Conservation (phyloP, 108 stramenopile genomes). For the Pseudonitzschia pungens region DNA sequence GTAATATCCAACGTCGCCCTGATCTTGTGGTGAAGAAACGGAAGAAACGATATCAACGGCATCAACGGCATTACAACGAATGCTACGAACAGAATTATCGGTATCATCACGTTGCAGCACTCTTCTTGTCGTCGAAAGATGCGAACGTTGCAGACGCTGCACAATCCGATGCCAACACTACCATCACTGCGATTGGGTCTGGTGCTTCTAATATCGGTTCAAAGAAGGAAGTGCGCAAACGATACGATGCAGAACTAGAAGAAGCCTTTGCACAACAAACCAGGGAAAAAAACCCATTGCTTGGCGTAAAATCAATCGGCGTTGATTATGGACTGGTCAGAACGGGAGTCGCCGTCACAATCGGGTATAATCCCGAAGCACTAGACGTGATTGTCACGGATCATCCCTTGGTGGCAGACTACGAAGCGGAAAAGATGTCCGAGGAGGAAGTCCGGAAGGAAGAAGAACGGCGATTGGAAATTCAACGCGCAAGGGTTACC, state of each 20-base stretch:
- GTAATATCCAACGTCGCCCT: not conserved
- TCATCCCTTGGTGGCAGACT: not conserved
- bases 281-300: constrained; percentile 18
- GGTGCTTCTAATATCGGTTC: not conserved
- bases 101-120: not conserved
- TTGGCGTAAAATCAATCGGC: constrained; percentile 64
- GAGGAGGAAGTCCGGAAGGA: constrained; percentile 17
- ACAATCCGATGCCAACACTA: not conserved
- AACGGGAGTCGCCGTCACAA: constrained; percentile 74
- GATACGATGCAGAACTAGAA: constrained; percentile 7
- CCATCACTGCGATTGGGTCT: not conserved
- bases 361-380: constrained; percentile 70
- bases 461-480: constrained; percentile 19
- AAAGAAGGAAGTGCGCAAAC: not conserved
- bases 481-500: constrained; percentile 46
- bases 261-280: constrained; percentile 17
- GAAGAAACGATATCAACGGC: no score
- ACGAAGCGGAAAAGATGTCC: not conserved
- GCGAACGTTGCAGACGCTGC: not conserved
- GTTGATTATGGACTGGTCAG: constrained; percentile 81
- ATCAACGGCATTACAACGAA: no score
- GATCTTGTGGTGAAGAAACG: not conserved
- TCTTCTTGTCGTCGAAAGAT: not conserved
- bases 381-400: constrained; percentile 47
- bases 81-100: no score